Percentiles rank a stretch among this genome's conserved stretches.
Evolutionary conservation across 371 early-diverging fungal genomes (phyloP).

Genomic region (Rhizomucor pusillus): DNA sequence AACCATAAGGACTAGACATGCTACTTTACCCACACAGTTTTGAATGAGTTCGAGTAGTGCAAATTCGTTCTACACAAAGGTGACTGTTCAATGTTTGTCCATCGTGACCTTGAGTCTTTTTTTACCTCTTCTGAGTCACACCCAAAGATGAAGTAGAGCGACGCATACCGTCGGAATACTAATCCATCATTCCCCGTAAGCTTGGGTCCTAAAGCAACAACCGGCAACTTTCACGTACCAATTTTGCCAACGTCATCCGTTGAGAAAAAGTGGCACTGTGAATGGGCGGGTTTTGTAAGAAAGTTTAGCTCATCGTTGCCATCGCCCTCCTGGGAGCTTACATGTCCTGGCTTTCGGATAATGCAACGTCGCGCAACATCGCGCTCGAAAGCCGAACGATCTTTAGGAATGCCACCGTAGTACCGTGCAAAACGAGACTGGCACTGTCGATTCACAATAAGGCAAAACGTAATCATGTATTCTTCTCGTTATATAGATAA

Average conservation of each 20-base stretch:
- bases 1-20: not conserved
- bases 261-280: too few relatives aligned
- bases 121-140: slow-evolving; percentile 20
- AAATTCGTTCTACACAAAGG: slow-evolving; percentile 42
- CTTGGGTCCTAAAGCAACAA: too few relatives aligned
- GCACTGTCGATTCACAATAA: slow-evolving; percentile 43
- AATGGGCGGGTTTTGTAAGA: slow-evolving; percentile 13
- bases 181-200: too few relatives aligned
- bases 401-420: slow-evolving; percentile 21
- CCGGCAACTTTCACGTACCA: too few relatives aligned
- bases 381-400: slow-evolving; percentile 32
- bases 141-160: slow-evolving; percentile 45
- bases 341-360: slow-evolving; percentile 27
- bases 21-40: slow-evolving; percentile 39
- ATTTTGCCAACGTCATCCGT: slow-evolving; percentile 16
- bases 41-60: slow-evolving; percentile 46
- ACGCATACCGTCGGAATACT: slow-evolving; percentile 45
- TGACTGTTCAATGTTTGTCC: slow-evolving; percentile 1
- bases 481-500: too few relatives aligned
- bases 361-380: slow-evolving; percentile 32
- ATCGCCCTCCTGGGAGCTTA: slow-evolving; percentile 10
- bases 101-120: slow-evolving; percentile 19
- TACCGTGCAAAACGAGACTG: slow-evolving; percentile 47
- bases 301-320: not conserved
- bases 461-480: slow-evolving; percentile 29